These are phyloP conservation scores for Ogataea dorogensis DNA, from an alignment of 805 yeast genomes.

Conservation along the genomic window DNA sequence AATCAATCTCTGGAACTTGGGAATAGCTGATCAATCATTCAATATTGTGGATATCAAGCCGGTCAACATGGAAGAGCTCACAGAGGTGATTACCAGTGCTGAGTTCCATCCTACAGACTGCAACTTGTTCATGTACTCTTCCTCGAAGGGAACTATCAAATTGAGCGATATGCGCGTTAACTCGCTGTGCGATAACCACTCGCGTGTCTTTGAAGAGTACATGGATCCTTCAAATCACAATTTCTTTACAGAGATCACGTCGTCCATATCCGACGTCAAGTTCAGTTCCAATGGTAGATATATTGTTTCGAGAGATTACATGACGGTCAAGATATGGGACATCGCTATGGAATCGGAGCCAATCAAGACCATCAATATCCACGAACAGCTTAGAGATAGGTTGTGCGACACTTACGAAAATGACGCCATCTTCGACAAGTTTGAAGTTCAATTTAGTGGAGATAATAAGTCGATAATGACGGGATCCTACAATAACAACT, in stretches of 20 bases:
- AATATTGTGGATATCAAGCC: slow-evolving; percentile 98
- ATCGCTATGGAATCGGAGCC: slow-evolving; percentile 96
- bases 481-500: slow-evolving; percentile 95
- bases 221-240: slow-evolving; percentile 90
- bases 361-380: slow-evolving; percentile 89
- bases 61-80: slow-evolving; percentile 96
- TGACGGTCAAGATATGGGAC: slow-evolving; percentile 98
- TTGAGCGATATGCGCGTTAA: slow-evolving; percentile 95
- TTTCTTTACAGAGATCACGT: slow-evolving; percentile 95
- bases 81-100: slow-evolving; percentile 95
- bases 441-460: slow-evolving; percentile 93
- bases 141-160: slow-evolving; percentile 93
- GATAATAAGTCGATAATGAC: slow-evolving; percentile 92
- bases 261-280: slow-evolving; percentile 89
- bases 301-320: slow-evolving; percentile 94
- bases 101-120: slow-evolving; percentile 94
- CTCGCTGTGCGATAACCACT: slow-evolving; percentile 88
- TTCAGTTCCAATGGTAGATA: slow-evolving; percentile 90
- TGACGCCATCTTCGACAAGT: slow-evolving; percentile 97
- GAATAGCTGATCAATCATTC: slow-evolving; percentile 91
- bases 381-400: slow-evolving; percentile 89
- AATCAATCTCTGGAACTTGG: slow-evolving; percentile 92
- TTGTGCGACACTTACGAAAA: slow-evolving; percentile 97
- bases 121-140: slow-evolving; percentile 91
- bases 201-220: slow-evolving; percentile 87